Conservation (phyloP, 345 rosid genomes). For the Populus alba region DNA sequence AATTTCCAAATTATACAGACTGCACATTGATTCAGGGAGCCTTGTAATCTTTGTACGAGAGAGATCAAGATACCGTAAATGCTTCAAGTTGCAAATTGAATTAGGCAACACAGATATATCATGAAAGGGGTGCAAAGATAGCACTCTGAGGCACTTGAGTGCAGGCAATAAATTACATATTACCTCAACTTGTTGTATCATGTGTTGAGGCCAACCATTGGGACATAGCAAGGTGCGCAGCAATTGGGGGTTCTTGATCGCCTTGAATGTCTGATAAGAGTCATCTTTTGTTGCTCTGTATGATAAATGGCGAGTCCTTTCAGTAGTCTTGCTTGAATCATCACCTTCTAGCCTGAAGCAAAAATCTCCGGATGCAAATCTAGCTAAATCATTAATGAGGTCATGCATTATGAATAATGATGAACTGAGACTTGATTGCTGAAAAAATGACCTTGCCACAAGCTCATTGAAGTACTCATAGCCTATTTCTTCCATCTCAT, state of each 20-base stretch:
- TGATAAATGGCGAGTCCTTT: background rate
- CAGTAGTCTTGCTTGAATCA: background rate
- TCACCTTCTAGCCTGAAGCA: background rate
- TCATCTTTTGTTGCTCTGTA: background rate
- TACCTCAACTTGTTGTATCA: too few species aligned
- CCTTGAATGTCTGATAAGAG: background rate
- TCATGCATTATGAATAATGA: constrained; percentile 8
- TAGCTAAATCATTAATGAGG: constrained; percentile 17
- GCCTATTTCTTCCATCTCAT: too few species aligned
- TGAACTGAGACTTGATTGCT: too few species aligned
- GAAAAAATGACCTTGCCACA: constrained; percentile 14
- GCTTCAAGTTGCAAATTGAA: constrained; percentile 7
- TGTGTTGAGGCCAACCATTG: too few species aligned
- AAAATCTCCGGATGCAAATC: constrained; percentile 15
- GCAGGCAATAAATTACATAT: background rate
- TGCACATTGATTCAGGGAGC: constrained; percentile 3
- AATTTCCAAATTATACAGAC: constrained; percentile 1
- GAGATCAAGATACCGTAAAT: constrained; percentile 7
- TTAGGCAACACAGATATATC: background rate
- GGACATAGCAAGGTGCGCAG: background rate
- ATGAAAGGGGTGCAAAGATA: background rate
- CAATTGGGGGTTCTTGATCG: background rate
- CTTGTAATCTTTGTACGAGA: background rate
- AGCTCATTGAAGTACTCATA: constrained; percentile 13
- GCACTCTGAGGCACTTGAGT: background rate